Evolutionary conservation across 495 filamentous ascomycete species (phyloP).

Genomic region (Penicillium parvum): DNA sequence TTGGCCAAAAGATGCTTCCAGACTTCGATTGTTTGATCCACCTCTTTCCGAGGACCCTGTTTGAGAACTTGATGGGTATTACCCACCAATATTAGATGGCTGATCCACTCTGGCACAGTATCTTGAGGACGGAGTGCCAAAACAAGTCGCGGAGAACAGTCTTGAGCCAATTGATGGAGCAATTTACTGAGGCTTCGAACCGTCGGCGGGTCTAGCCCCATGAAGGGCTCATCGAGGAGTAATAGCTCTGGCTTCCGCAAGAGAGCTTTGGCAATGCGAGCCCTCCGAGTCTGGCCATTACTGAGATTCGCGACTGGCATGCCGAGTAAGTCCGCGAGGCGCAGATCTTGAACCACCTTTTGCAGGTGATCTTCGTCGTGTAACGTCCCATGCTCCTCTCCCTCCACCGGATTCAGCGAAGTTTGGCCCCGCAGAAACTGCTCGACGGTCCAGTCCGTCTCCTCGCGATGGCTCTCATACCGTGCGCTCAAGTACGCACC

Average conservation of each 20-base stretch:
- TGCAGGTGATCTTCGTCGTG: conserved; percentile 46
- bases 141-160: conserved; percentile 64
- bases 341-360: conserved; percentile 61
- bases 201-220: conserved; percentile 88
- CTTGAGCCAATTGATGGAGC: conserved; percentile 59
- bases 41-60: conserved; percentile 22
- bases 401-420: conserved; percentile 65
- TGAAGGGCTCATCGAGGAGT: conserved; percentile 91
- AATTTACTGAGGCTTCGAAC: conserved; percentile 63
- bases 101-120: conserved; percentile 82
- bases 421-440: conserved; percentile 77
- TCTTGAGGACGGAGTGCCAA: conserved; percentile 81
- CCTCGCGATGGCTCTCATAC: conserved; percentile 87
- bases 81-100: conserved; percentile 66
- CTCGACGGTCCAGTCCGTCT: conserved; percentile 76
- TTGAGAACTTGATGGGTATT: conserved; percentile 53
- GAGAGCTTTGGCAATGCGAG: conserved; percentile 81
- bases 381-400: conserved; percentile 40
- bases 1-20: conserved; percentile 18
- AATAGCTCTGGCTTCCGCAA: conserved; percentile 74
- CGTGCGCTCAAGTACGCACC: conserved; percentile 84
- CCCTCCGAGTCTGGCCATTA: conserved; percentile 86
- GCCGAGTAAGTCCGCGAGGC: conserved; percentile 58
- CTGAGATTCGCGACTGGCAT: conserved; percentile 85
- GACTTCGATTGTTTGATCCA: conserved; percentile 17